Evolutionary conservation across 1,284 basidiomycete species (phyloP).

Genomic region (Porogramme epimiltina): DNA sequence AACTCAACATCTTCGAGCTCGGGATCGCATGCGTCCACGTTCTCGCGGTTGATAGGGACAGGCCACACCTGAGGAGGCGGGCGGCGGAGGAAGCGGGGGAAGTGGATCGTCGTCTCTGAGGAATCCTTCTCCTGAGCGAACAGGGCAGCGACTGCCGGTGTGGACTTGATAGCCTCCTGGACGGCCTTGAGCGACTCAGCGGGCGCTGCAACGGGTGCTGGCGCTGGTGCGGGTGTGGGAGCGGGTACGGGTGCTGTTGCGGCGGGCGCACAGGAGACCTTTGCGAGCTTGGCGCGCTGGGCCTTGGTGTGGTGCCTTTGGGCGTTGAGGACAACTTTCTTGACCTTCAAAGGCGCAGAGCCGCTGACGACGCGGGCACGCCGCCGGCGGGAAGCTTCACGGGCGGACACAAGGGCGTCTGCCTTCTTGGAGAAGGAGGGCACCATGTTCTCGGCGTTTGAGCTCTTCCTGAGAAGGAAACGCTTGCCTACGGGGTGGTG

Average conservation of each 20-base stretch:
- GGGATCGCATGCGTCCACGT: conserved; percentile 34
- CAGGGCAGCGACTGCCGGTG: background rate
- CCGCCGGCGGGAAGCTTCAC: conserved; percentile 18
- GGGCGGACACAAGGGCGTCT: conserved; percentile 20
- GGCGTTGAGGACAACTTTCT: conserved; percentile 17
- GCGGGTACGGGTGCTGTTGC: background rate
- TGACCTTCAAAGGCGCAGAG: conserved; percentile 14
- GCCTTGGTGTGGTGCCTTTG: conserved; percentile 18
- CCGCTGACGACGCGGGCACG: conserved; percentile 22
- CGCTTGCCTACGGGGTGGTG: conserved; percentile 19
- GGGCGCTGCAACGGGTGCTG: background rate
- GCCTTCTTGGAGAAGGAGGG: conserved; percentile 12
- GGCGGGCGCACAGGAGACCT: background rate
- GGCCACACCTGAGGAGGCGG: conserved; percentile 26
- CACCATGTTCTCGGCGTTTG: conserved; percentile 24
- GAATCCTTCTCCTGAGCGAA: conserved; percentile 9
- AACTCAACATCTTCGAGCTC: conserved; percentile 34
- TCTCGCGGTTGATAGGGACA: conserved; percentile 28
- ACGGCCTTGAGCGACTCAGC: background rate
- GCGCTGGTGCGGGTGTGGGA: background rate
- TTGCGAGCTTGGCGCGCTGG: background rate
- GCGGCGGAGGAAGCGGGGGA: conserved; percentile 38
- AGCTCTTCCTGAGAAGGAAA: conserved; percentile 23
- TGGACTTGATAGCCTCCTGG: background rate
- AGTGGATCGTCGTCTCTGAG: conserved; percentile 27